These are phyloP conservation scores for Pilobolus umbonatus DNA, from an alignment of 192 early-diverging fungal genomes.

Conservation along the genomic window DNA sequence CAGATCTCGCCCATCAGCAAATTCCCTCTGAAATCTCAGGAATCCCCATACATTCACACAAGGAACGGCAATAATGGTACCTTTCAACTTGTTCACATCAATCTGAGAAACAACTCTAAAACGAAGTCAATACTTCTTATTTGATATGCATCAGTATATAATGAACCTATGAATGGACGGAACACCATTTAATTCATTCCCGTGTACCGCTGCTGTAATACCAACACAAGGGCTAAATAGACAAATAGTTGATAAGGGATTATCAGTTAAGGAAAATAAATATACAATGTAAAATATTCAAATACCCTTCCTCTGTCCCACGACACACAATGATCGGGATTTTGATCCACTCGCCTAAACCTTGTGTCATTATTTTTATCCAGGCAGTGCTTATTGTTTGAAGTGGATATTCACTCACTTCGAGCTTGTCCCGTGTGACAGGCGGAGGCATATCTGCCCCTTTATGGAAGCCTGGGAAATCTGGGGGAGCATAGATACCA, in stretches of 20 bases:
- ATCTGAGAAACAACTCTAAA: constrained; percentile 65
- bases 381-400: constrained; percentile 53
- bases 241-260: neutral
- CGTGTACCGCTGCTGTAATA: constrained; percentile 82
- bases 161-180: constrained; percentile 71
- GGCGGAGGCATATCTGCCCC: constrained; percentile 58
- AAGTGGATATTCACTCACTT: constrained; percentile 52
- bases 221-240: constrained; percentile 21
- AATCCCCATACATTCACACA: constrained; percentile 84
- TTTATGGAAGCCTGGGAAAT: constrained; percentile 35
- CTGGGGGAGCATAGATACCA: constrained; percentile 49
- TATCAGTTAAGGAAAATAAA: neutral
- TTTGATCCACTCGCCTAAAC: constrained; percentile 56
- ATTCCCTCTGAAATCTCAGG: constrained; percentile 71
- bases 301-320: constrained; percentile 25
- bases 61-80: constrained; percentile 82
- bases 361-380: constrained; percentile 69
- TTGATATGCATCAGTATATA: neutral
- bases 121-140: neutral
- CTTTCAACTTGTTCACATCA: constrained; percentile 62
- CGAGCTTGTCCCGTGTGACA: constrained; percentile 45
- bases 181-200: constrained; percentile 89
- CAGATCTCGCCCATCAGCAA: constrained; percentile 81
- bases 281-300: neutral
- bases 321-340: constrained; percentile 30